Conservation (phyloP, 441 rosid genomes). For the Populus hybrid region DNA sequence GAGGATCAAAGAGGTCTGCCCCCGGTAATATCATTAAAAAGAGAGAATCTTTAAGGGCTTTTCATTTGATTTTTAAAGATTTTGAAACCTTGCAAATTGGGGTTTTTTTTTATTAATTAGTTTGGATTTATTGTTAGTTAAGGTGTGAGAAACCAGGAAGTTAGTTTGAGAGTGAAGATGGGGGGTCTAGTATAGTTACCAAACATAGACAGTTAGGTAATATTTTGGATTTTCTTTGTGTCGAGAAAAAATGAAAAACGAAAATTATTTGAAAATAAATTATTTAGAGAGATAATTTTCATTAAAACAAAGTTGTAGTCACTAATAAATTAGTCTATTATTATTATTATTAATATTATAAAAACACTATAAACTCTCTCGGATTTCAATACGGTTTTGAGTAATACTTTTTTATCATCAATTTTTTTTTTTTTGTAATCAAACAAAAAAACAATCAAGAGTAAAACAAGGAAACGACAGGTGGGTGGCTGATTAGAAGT, state of each 20-base stretch:
- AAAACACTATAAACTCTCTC: no score
- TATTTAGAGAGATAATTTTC: neutral
- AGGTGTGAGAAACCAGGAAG: neutral
- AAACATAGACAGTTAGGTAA: neutral
- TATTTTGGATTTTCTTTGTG: no score
- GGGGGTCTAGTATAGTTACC: neutral
- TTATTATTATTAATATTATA: no score
- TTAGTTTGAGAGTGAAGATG: neutral
- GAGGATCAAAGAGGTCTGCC: constrained; percentile 47
- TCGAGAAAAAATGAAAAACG: no score
- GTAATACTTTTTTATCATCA: no score
- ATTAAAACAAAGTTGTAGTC: no score
- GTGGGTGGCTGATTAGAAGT: no score
- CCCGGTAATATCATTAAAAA: neutral
- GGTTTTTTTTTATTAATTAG: neutral
- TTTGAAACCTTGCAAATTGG: neutral
- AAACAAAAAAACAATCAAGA: no score
- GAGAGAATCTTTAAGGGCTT: neutral
- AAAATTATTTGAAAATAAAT: no score
- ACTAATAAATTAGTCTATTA: neutral
- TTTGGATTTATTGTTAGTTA: neutral
- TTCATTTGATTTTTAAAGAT: neutral
- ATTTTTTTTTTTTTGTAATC: no score
- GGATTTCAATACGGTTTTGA: no score
- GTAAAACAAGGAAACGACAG: no score